Conservation (phyloP, 2,329 filamentous ascomycete genomes). For the Magnaporthiopsis incrustans region DNA sequence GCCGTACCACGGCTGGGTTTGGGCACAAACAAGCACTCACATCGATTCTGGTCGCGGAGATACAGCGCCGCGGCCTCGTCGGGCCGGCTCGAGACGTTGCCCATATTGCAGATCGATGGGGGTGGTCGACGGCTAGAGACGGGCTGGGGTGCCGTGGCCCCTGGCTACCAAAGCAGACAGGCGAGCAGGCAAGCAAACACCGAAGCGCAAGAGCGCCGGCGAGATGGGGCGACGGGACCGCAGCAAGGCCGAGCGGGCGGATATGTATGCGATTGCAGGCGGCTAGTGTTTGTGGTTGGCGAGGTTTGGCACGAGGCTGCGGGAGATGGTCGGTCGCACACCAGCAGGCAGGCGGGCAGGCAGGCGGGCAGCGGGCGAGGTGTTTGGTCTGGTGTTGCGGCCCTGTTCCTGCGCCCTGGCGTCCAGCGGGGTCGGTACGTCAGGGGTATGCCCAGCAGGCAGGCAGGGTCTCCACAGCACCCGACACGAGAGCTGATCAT, state of each 20-base stretch:
- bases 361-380: background rate
- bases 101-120: constrained; percentile 55
- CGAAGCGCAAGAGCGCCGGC: background rate
- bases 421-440: background rate
- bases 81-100: constrained; percentile 80
- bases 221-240: background rate
- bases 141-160: background rate
- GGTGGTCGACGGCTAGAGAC: background rate
- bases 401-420: background rate
- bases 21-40: constrained; percentile 47
- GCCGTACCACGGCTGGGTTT: constrained; percentile 6
- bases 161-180: background rate
- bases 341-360: background rate
- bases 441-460: background rate
- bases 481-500: background rate
- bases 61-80: constrained; percentile 77
- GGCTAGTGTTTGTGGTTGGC: background rate
- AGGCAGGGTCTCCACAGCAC: background rate
- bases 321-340: background rate
- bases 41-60: constrained; percentile 83
- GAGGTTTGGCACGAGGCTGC: background rate
- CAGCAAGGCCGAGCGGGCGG: background rate
- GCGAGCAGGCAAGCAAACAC: background rate
- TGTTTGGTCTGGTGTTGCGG: background rate
- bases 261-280: background rate